A percentile compares a stretch with the other conserved stretches of the same genome.
phyloP scores from a whole-genome alignment of 768 basidiomycete species.

The Boletus rufocinnamomeus region DNA sequence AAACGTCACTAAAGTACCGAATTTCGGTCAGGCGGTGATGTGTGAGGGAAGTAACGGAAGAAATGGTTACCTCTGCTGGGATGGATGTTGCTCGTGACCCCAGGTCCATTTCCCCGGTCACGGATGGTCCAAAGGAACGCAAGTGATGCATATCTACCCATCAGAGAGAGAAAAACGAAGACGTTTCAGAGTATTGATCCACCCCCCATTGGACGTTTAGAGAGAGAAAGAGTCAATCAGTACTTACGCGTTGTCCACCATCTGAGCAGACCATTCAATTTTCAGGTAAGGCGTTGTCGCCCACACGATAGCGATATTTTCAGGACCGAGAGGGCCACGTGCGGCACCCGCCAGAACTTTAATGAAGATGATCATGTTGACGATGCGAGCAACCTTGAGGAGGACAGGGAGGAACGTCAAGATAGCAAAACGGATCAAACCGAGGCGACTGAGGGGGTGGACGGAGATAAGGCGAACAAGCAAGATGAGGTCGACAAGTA shows the following conservation, averaged over 20 bases:
- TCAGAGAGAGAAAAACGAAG: neutral
- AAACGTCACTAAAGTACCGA: conserved; percentile 19
- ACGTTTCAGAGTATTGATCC: neutral
- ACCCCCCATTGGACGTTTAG: too few species aligned
- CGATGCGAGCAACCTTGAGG: conserved; percentile 32
- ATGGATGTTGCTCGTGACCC: conserved; percentile 23
- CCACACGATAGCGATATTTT: conserved; percentile 22
- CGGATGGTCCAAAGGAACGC: conserved; percentile 33
- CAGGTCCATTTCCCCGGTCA: conserved; percentile 10
- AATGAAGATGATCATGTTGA: conserved; percentile 33
- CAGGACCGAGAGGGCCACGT: conserved; percentile 20
- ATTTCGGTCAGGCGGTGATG: neutral
- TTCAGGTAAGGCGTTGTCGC: conserved; percentile 31
- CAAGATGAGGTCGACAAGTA: conserved; percentile 33
- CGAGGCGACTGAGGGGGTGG: conserved; percentile 24
- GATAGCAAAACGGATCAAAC: conserved; percentile 16
- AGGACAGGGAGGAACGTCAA: conserved; percentile 28
- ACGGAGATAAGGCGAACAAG: conserved; percentile 33
- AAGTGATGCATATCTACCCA: conserved; percentile 27
- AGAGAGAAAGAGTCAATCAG: neutral
- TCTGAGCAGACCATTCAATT: conserved; percentile 35
- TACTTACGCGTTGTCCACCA: conserved; percentile 33
- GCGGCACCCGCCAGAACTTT: conserved; percentile 24
- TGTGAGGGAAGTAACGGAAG: neutral
- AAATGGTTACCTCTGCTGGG: conserved; percentile 8